Conservation (phyloP, 352 stramenopile genomes). For the Globisporangium solare region DNA sequence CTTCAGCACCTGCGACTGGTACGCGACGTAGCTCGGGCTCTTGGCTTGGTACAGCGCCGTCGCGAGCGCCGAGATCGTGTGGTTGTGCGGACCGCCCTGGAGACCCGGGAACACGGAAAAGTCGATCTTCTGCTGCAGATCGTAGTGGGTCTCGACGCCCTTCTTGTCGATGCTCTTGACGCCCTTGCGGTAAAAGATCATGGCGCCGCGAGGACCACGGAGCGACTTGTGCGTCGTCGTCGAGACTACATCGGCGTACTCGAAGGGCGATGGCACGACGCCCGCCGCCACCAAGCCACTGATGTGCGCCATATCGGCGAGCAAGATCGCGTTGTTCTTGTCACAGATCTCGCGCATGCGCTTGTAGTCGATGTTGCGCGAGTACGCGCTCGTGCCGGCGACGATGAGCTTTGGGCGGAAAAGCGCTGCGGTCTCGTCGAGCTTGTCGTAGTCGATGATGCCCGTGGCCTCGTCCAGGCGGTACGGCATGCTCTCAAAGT, state of each 20-base stretch:
- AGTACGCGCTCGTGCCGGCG: slow-evolving; percentile 97
- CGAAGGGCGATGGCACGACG: slow-evolving; percentile 97
- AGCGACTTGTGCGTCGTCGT: slow-evolving; percentile 99
- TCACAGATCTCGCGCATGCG: slow-evolving; percentile 96
- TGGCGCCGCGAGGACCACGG: slow-evolving; percentile 96
- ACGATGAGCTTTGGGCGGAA: slow-evolving; percentile 98
- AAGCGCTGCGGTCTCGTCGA: slow-evolving; percentile 92
- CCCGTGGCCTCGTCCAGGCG: slow-evolving; percentile 95
- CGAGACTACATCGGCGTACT: slow-evolving; percentile 98
- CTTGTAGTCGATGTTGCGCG: slow-evolving; percentile 98
- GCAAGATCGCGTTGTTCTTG: slow-evolving; percentile 92
- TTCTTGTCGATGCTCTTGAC: slow-evolving; percentile 94
- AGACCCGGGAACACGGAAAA: slow-evolving; percentile 99
- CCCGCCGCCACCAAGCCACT: slow-evolving; percentile 95
- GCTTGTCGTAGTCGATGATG: slow-evolving; percentile 98
- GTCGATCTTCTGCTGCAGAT: slow-evolving; percentile 98
- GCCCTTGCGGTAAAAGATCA: slow-evolving; percentile 99
- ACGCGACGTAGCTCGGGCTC: slow-evolving; percentile 95
- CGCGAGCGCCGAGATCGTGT: slow-evolving; percentile 98
- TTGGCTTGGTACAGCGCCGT: slow-evolving; percentile 96
- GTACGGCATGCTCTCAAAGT: slow-evolving; percentile 99
- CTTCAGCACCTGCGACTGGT: slow-evolving; percentile 94
- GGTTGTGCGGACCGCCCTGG: slow-evolving; percentile 99
- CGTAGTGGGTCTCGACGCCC: slow-evolving; percentile 89
- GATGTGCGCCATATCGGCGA: slow-evolving; percentile 99